Evolutionary conservation across 2,329 filamentous ascomycete species (phyloP).

Genomic region (Penicillium thymicola): DNA sequence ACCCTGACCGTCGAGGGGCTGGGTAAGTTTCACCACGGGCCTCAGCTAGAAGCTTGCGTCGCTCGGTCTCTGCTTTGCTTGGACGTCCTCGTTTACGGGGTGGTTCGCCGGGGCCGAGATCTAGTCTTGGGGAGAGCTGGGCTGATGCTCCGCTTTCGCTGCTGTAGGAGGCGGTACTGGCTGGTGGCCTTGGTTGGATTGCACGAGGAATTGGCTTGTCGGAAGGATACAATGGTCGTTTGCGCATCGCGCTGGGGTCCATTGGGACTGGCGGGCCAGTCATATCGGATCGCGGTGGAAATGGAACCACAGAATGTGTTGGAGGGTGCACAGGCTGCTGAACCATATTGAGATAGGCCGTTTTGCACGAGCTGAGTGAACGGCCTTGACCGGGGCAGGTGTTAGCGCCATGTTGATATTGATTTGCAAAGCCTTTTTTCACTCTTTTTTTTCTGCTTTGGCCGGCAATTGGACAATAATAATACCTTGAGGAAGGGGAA

Average conservation of each 20-base stretch:
- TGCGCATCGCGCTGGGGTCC: constrained; percentile 28
- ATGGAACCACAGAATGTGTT: constrained; percentile 14
- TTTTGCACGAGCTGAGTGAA: constrained; percentile 39
- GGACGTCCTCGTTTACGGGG: constrained; percentile 44
- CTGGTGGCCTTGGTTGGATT: constrained; percentile 41
- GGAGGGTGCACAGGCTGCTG: constrained; percentile 24
- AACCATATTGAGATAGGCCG: constrained; percentile 36
- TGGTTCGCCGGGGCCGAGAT: constrained; percentile 31
- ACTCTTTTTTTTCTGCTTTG: not conserved
- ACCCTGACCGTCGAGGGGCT: constrained; percentile 29
- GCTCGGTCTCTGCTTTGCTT: constrained; percentile 42
- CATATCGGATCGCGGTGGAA: constrained; percentile 24
- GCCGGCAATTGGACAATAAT: constrained; percentile 5
- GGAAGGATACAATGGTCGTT: constrained; percentile 31
- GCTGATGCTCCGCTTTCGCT: constrained; percentile 34
- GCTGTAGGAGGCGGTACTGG: constrained; percentile 32
- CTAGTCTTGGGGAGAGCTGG: constrained; percentile 35
- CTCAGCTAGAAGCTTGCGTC: constrained; percentile 38
- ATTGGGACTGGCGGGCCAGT: constrained; percentile 19
- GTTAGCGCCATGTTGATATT: constrained; percentile 5
- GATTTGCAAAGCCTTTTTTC: not conserved
- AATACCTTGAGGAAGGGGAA: constrained; percentile 44
- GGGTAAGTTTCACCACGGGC: constrained; percentile 40
- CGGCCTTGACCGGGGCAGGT: constrained; percentile 30
- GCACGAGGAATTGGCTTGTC: constrained; percentile 36